phyloP scores from a whole-genome alignment of 257 asterid genomes.

The Agastache rugosa region DNA sequence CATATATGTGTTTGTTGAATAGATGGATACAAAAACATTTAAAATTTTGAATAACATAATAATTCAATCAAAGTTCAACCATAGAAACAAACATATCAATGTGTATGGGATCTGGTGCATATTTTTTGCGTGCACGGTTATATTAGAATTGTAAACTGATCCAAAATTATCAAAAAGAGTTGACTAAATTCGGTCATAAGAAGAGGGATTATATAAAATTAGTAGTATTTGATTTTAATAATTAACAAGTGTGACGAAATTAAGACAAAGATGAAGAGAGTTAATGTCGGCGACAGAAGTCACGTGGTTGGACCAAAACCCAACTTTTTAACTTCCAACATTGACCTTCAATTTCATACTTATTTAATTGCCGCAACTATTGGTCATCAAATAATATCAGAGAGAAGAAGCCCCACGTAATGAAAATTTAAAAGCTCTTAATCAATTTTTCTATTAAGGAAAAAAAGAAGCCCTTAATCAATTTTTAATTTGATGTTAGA shows the following conservation, averaged over 20 bases:
- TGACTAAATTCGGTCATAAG: slow-evolving; percentile 27
- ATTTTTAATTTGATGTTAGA: too few relatives aligned
- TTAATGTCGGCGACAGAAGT: slow-evolving; percentile 53
- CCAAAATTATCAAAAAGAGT: slow-evolving; percentile 18
- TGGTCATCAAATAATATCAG: slow-evolving; percentile 18
- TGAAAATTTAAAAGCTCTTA: too few relatives aligned
- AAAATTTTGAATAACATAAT: too few relatives aligned
- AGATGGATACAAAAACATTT: too few relatives aligned
- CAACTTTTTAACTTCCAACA: slow-evolving; percentile 34
- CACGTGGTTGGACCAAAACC: slow-evolving; percentile 61
- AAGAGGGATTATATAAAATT: neutral
- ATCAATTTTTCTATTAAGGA: too few relatives aligned
- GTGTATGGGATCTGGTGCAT: slow-evolving; percentile 34
- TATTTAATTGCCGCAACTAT: slow-evolving; percentile 48
- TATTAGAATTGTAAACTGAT: neutral
- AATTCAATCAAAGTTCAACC: neutral
- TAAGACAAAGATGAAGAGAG: slow-evolving; percentile 25
- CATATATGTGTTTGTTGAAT: too few relatives aligned
- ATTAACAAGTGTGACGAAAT: neutral
- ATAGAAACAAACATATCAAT: slow-evolving; percentile 3
- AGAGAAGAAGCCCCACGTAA: too few relatives aligned
- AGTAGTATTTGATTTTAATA: neutral
- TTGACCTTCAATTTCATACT: slow-evolving; percentile 37
- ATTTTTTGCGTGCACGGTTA: slow-evolving; percentile 33
- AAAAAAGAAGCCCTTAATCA: too few relatives aligned